Evolutionary conservation across 371 early-diverging fungal genomes (phyloP).

Genomic region (Mucor mucedo): DNA sequence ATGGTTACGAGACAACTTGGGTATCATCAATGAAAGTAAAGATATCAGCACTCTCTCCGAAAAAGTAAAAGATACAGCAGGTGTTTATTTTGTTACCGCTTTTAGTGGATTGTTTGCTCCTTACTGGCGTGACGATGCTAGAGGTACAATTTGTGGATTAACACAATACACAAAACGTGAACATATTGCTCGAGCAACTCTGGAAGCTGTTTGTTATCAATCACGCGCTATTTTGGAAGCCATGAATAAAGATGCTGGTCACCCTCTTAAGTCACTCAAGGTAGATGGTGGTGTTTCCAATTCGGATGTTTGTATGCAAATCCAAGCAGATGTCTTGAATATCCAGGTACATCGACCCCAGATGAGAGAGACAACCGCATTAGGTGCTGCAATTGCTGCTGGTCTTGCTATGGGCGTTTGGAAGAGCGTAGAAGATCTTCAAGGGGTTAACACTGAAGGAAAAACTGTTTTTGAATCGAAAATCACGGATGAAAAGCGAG

Average conservation of each 20-base stretch:
- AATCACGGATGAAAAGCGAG: slow-evolving; percentile 60
- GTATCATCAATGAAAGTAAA: slow-evolving; percentile 69
- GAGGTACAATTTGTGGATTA: slow-evolving; percentile 89
- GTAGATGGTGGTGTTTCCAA: slow-evolving; percentile 97
- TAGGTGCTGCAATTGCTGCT: slow-evolving; percentile 96
- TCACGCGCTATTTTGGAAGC: slow-evolving; percentile 88
- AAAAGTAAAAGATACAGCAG: slow-evolving; percentile 78
- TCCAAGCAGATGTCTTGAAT: slow-evolving; percentile 90
- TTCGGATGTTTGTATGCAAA: slow-evolving; percentile 90
- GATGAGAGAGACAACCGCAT: slow-evolving; percentile 93
- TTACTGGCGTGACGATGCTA: slow-evolving; percentile 93
- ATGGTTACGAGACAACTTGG: slow-evolving; percentile 91
- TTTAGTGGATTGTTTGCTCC: slow-evolving; percentile 95
- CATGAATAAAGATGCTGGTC: slow-evolving; percentile 83
- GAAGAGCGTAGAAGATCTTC: slow-evolving; percentile 48
- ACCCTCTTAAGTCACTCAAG: slow-evolving; percentile 68
- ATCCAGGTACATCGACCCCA: slow-evolving; percentile 86
- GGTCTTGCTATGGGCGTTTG: slow-evolving; percentile 86
- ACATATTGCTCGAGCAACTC: slow-evolving; percentile 88
- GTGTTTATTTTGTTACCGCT: slow-evolving; percentile 96
- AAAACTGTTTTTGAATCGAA: slow-evolving; percentile 48
- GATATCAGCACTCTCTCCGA: slow-evolving; percentile 68
- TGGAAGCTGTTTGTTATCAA: slow-evolving; percentile 94
- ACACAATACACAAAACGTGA: slow-evolving; percentile 85
- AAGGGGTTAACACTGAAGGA: slow-evolving; percentile 43